Evolutionary conservation across 2,329 filamentous ascomycete species (phyloP), one percentile per base, ranked within the genome.

Genomic region (Pseudogymnoascus sp.): DNA sequence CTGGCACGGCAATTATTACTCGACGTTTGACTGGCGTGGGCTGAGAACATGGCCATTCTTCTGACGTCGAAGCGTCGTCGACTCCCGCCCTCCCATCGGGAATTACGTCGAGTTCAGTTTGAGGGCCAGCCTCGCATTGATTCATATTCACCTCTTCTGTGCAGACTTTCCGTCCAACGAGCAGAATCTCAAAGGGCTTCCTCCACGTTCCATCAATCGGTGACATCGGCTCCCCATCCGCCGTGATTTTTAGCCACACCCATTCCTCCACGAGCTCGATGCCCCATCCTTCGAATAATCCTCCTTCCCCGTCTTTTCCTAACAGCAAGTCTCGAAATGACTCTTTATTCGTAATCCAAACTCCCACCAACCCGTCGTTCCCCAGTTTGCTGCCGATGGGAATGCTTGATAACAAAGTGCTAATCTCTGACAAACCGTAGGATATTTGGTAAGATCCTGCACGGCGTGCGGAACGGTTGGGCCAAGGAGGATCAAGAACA

Each of bases 321-420:
- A 91, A 73, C 4, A 83, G 78, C 20, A 82, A 73, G 2, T 84
- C 76, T 20, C 82, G 72, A 57, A 80, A 70, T 0, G 73, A 77
- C 2, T 80, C 73, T 64, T 86, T 89, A 73, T 93, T 93, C 58
- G 90, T 93, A 61, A 91, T 79, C 89, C 89, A 93, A 18, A 93
- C 74, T 15, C 82, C 88, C 0, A 92, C 80, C 1, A 90, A 72
- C 12, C 83, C 84, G 28, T 78, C 74, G 0, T 74, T 66, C 9
- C 76, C 74, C 20, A 90, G 76, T 50, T 80, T 79, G 2, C 77
- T 72, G 12, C 80, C 73, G 1, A 91, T 65, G n/a, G 84, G 83
- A 25, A 88, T 75, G 9, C 74, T 74, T 3, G 73, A 72, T n/a
- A 87, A 75, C 1, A 87, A 75, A 1, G 68, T 59, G 11, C 74